phyloP scores from a whole-genome alignment of 2,329 filamentous ascomycete species.

The Periconia sp. region DNA sequence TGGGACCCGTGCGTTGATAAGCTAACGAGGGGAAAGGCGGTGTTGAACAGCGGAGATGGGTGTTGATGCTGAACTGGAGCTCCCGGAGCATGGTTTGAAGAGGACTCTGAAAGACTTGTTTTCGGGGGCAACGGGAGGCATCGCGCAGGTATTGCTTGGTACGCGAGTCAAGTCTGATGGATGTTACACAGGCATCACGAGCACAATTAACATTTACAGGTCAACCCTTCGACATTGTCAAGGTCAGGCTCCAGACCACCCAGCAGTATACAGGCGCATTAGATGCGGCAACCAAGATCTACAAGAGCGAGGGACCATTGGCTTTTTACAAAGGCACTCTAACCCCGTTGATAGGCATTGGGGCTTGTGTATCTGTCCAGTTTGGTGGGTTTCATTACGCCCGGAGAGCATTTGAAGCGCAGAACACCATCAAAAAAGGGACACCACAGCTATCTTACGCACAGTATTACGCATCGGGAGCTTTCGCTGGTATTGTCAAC shows the following conservation, averaged over 20 bases:
- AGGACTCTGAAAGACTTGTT: slow-evolving; percentile 80
- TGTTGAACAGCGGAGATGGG: slow-evolving; percentile 17
- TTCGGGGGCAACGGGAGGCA: slow-evolving; percentile 84
- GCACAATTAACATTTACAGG: slow-evolving; percentile 42
- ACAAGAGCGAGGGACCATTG: slow-evolving; percentile 79
- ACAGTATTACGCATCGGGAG: slow-evolving; percentile 89
- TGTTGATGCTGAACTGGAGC: slow-evolving; percentile 44
- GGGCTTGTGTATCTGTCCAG: slow-evolving; percentile 95
- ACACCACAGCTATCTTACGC: slow-evolving; percentile 66
- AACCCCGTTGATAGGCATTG: slow-evolving; percentile 91
- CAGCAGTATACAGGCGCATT: slow-evolving; percentile 78
- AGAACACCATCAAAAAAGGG: slow-evolving; percentile 57
- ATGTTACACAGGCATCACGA: background rate
- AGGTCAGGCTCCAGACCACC: slow-evolving; percentile 92
- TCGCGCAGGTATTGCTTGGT: slow-evolving; percentile 95
- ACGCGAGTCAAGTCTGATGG: slow-evolving; percentile 40
- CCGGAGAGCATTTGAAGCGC: slow-evolving; percentile 78
- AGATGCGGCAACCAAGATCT: slow-evolving; percentile 79
- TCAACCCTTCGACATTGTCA: slow-evolving; percentile 74
- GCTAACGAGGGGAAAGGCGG: slow-evolving; percentile 1
- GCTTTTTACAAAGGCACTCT: slow-evolving; percentile 99
- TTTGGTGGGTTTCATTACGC: slow-evolving; percentile 97
- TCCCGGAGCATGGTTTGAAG: slow-evolving; percentile 36
- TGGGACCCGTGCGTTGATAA: slow-evolving; percentile 15
- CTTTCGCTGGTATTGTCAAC: slow-evolving; percentile 91